Percentiles rank a stretch among this genome's conserved stretches.
Conservation (phyloP, 2,329 filamentous ascomycete genomes). For the Botrytis galanthina region DNA sequence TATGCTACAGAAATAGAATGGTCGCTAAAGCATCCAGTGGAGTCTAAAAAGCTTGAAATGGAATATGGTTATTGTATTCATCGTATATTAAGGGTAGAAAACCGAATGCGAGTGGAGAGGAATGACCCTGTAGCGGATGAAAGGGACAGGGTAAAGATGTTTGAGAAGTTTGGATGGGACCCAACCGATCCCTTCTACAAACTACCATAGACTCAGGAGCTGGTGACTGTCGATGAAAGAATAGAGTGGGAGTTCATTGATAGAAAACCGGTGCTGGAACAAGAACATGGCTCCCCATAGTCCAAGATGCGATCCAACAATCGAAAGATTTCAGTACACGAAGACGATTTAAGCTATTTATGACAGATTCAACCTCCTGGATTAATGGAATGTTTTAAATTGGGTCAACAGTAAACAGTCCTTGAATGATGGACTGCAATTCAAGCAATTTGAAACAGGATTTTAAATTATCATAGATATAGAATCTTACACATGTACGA, state of each 20-base stretch:
- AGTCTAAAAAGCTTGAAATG: neutral
- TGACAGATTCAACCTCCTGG: neutral
- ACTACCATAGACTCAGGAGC: neutral
- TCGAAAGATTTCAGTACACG: neutral
- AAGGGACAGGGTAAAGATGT: neutral
- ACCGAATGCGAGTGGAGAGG: neutral
- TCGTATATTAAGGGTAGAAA: neutral
- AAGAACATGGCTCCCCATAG: neutral
- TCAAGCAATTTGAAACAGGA: too few species aligned
- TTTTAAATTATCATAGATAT: neutral
- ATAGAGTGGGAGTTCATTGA: neutral
- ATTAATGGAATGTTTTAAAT: neutral
- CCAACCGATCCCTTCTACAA: neutral
- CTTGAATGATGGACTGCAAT: neutral
- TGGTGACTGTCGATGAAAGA: neutral
- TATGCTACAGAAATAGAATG: neutral
- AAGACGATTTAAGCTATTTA: neutral
- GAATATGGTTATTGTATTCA: accelerated
- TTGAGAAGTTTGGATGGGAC: neutral
- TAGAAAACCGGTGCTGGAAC: neutral
- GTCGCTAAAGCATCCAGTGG: neutral
- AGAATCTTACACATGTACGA: neutral
- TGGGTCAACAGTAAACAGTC: neutral
- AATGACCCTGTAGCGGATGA: neutral
- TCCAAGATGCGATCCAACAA: neutral